Conservation (phyloP, 352 stramenopile species). For the Globisporangium sylvaticum region DNA sequence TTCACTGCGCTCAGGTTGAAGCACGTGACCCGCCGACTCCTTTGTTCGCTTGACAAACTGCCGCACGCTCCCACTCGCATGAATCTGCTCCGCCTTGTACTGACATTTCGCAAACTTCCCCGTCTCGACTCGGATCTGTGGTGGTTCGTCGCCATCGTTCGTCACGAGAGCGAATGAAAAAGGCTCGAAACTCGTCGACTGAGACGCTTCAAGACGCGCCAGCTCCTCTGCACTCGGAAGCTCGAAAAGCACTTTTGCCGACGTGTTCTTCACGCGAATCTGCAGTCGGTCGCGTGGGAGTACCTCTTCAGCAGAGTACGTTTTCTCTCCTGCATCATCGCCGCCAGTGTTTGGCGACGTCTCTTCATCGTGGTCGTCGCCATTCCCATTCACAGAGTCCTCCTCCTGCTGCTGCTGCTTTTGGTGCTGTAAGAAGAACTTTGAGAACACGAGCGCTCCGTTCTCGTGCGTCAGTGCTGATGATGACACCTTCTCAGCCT, state of each 20-base stretch:
- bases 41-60: slow-evolving; percentile 39
- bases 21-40: slow-evolving; percentile 19
- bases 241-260: slow-evolving; percentile 62
- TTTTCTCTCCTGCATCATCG: not conserved
- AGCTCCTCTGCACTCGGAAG: slow-evolving; percentile 33
- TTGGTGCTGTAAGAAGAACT: slow-evolving; percentile 34
- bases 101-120: slow-evolving; percentile 68
- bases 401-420: not conserved
- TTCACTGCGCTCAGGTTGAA: slow-evolving; percentile 1
- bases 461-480: slow-evolving; percentile 53
- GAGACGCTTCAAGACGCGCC: slow-evolving; percentile 22
- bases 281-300: slow-evolving; percentile 44
- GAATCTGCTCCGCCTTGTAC: slow-evolving; percentile 55
- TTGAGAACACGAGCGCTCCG: slow-evolving; percentile 51
- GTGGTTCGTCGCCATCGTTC: slow-evolving; percentile 28
- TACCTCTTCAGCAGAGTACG: not conserved
- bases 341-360: not conserved
- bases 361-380: slow-evolving; percentile 10
- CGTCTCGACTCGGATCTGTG: slow-evolving; percentile 50
- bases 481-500: slow-evolving; percentile 7
- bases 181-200: slow-evolving; percentile 34
- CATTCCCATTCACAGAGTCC: slow-evolving; percentile 1
- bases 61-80: slow-evolving; percentile 44
- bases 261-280: slow-evolving; percentile 59
- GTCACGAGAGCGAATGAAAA: slow-evolving; percentile 54